These are phyloP conservation scores for Alopecurus myosuroides DNA, from an alignment of 176 grass and related monocot species.

Conservation along the genomic window DNA sequence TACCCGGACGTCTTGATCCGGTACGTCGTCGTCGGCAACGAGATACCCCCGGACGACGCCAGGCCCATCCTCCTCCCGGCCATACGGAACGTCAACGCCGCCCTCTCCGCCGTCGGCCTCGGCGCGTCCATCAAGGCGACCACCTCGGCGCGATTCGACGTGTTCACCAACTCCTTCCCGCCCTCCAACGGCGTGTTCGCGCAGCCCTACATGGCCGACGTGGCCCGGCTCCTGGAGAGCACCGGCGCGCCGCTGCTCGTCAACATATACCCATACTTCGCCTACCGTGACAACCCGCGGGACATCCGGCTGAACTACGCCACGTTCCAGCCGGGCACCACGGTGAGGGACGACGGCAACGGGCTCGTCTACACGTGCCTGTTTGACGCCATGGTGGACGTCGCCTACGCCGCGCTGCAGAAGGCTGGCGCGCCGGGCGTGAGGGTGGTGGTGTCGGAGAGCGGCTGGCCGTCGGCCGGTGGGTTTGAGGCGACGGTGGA, in stretches of 20 bases:
- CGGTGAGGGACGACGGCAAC: conserved; percentile 13
- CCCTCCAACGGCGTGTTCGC: conserved; percentile 37
- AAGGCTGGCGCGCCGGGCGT: conserved; percentile 31
- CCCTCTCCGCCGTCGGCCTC: conserved; percentile 21
- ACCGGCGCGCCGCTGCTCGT: conserved; percentile 37
- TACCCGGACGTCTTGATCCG: neutral
- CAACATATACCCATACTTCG: conserved; percentile 71
- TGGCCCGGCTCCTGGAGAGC: conserved; percentile 29
- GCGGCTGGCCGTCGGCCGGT: conserved; percentile 58
- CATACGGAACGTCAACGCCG: conserved; percentile 40
- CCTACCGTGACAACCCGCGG: neutral
- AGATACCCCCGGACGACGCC: neutral
- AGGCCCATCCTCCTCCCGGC: conserved; percentile 39
- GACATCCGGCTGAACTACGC: conserved; percentile 30
- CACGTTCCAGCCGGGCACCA: conserved; percentile 25
- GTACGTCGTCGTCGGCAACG: conserved; percentile 63
- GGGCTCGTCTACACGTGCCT: conserved; percentile 45
- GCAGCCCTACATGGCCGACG: neutral
- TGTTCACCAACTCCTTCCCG: conserved; percentile 26
- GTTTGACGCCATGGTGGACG: conserved; percentile 61
- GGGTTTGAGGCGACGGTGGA: conserved; percentile 27
- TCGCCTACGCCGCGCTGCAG: conserved; percentile 47
- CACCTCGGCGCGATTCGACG: conserved; percentile 23
- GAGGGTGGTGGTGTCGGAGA: conserved; percentile 45
- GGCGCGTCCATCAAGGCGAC: conserved; percentile 32